Evolutionary conservation across 306 rosid species (phyloP), one percentile per base, ranked within the genome.

Genomic region (Sphenostylis stenocarpa): DNA sequence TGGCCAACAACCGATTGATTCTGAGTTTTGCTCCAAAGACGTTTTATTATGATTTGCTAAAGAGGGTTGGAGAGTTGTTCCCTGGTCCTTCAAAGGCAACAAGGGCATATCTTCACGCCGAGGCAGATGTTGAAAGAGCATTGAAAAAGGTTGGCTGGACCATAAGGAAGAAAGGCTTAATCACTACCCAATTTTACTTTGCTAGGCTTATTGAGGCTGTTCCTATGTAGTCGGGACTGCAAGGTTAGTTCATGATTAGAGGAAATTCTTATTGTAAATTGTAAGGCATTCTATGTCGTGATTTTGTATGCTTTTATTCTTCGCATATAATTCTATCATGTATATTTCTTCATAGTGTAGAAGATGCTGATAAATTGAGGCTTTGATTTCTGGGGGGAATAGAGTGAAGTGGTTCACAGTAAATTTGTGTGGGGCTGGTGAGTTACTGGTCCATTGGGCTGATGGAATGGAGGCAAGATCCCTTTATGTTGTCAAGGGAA

Each of bases 21-120:
- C 82, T 95, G 65, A 95, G 99, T 76, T 95, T 95, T 79, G 99
- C 97, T 0, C 99, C 99, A 1, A 95, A 90, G 83, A 95, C 97
- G 19, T 85, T 92, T 38, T 95, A 88, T 75, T 90, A 92, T 49
- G 90, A 87, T 83, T 39, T 93, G 21, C 80, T 95, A 20, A 95
- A 95, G 91, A 88, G 99, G 85, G 75, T 90, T 74, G 97, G 99
- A 73, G 97, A 95, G 93, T 72, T 95, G 81, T 95, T 95, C 83
- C 97, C 99, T 0, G 97, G 99, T 41, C 97, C 99, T 76, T 95
- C 97, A 1, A 95, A 92, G 88, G 99, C 97, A 34, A 95, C 97
- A 0, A 88, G 97, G 78, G 97, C 99, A 16, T 95, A 95, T 82
- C 97, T 95, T 56, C 99, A 95, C 56, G 76, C 97, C 0, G 97